These are phyloP conservation scores for Coelastrella sp. DNA, from an alignment of 139 green algal genomes.

Conservation along the genomic window DNA sequence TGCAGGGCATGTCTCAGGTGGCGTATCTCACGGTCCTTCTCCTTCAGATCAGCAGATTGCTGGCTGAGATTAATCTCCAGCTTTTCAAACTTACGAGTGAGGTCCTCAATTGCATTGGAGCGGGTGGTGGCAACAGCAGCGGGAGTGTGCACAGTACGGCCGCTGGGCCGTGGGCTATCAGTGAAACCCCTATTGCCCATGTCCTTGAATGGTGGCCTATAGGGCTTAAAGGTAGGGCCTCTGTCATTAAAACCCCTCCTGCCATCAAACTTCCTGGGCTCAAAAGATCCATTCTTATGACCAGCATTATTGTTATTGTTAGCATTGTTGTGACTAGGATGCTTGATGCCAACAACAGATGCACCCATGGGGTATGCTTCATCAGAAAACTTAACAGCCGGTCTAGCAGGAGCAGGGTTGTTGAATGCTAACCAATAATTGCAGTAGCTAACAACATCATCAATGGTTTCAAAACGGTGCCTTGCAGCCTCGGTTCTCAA, in stretches of 20 bases:
- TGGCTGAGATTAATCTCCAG: neutral
- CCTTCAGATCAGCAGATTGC: neutral
- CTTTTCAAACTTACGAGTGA: neutral
- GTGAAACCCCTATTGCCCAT: no score
- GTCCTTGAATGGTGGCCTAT: no score
- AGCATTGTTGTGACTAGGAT: no score
- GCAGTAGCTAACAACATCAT: conserved; percentile 12
- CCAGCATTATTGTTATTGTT: no score
- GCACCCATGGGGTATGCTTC: neutral
- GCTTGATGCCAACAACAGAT: neutral
- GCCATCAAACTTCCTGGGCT: no score
- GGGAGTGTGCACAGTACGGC: neutral
- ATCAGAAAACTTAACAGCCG: neutral
- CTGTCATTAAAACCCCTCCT: no score
- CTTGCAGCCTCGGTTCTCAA: neutral
- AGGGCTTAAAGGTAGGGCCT: no score
- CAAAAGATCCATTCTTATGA: no score
- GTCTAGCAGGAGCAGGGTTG: neutral
- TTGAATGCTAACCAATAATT: conserved; percentile 16
- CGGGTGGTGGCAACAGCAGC: neutral
- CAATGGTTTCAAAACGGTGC: neutral
- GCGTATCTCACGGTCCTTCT: neutral
- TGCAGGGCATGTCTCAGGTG: neutral
- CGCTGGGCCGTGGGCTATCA: no score
- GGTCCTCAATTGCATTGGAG: neutral